Evolutionary conservation across 768 basidiomycete species (phyloP).

Genomic region (Hirschioporus abietinus): DNA sequence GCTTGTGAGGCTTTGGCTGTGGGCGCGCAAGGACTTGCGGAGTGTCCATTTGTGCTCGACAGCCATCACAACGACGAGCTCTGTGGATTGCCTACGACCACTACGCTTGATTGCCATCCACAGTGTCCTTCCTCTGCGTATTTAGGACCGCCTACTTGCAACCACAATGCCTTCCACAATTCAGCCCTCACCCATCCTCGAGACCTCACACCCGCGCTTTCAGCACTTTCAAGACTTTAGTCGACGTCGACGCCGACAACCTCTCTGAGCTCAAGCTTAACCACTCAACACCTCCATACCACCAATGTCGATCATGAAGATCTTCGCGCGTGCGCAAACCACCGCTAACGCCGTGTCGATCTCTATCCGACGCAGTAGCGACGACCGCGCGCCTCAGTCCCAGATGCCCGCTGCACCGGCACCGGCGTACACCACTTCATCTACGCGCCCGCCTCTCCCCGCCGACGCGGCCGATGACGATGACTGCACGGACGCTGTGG

Average conservation of each 20-base stretch:
- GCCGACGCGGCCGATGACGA: not conserved
- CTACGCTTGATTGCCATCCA: not conserved
- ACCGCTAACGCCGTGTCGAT: not conserved
- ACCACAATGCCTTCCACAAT: not conserved
- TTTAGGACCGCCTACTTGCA: not conserved
- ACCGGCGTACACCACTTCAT: not conserved
- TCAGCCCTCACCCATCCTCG: not conserved
- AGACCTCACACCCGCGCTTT: not conserved
- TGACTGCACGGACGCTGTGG: not conserved
- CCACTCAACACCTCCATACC: not conserved
- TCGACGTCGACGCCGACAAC: not conserved
- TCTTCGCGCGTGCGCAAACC: slow-evolving; percentile 1
- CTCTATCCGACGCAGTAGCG: not conserved
- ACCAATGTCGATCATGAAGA: not conserved
- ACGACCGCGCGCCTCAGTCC: not conserved
- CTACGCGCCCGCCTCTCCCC: not conserved
- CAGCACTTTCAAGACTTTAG: not conserved
- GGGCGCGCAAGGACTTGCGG: not conserved
- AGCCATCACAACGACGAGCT: not conserved
- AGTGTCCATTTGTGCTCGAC: not conserved
- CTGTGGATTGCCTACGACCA: not conserved
- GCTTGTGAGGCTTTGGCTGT: not conserved
- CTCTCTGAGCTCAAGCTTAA: not conserved
- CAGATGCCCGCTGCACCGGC: not conserved
- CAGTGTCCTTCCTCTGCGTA: not conserved